Conservation (phyloP, 78 protist species). For the Chrysochromulina parva region DNA sequence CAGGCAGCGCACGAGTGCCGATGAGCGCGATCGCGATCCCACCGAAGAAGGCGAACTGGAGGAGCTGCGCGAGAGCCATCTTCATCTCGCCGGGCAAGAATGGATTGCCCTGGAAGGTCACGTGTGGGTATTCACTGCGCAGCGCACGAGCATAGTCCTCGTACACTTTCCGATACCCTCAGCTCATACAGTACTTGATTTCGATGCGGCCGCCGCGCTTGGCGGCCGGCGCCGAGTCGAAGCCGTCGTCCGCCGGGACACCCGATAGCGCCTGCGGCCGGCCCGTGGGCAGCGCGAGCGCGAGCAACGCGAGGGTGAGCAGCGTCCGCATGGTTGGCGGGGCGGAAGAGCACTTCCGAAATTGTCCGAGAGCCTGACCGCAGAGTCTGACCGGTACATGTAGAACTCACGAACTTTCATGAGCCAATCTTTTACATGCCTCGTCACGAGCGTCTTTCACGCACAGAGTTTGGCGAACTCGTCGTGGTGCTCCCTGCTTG, state of each 20-base stretch:
- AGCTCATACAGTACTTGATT: constrained; percentile 2
- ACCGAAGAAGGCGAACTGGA: neutral
- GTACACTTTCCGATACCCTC: neutral
- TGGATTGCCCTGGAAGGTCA: neutral
- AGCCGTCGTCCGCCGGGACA: neutral
- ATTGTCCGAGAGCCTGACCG: too few species aligned
- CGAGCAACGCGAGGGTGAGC: too few species aligned
- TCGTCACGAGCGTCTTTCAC: too few species aligned
- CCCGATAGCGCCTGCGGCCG: too few species aligned
- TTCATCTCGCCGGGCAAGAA: neutral
- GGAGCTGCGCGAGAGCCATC: neutral
- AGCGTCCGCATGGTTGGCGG: too few species aligned
- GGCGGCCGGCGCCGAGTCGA: neutral
- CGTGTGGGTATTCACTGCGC: neutral
- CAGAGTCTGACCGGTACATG: too few species aligned
- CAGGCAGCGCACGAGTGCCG: neutral
- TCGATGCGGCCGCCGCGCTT: neutral
- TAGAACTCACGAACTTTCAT: too few species aligned
- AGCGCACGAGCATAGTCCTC: neutral
- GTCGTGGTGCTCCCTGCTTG: too few species aligned
- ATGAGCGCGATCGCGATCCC: neutral
- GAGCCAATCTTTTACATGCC: too few species aligned
- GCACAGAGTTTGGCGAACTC: too few species aligned
- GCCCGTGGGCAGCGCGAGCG: too few species aligned
- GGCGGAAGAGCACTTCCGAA: too few species aligned